A percentile compares a stretch with the other conserved stretches of the same genome.
Evolutionary conservation across 1,139 yeast species (phyloP).

Genomic region (Debaryomyces subglobosus): DNA sequence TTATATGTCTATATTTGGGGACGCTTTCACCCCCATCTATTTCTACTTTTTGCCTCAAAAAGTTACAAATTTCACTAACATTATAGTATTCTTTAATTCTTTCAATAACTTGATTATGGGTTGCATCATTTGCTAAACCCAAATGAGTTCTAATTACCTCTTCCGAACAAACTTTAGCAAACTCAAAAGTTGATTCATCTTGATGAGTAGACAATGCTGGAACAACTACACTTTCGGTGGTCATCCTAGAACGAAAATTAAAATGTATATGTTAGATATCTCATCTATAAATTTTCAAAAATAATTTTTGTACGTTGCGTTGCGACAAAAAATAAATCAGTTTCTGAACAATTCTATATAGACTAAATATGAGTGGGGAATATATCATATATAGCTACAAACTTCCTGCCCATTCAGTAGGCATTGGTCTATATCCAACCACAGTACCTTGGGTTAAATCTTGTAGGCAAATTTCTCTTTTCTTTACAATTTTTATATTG

Average conservation of each 20-base stretch:
- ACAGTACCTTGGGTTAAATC: constrained; percentile 53
- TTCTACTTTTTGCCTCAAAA: constrained; percentile 29
- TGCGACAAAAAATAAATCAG: not conserved
- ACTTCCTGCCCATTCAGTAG: constrained; percentile 53
- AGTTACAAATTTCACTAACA: constrained; percentile 46
- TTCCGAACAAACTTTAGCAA: constrained; percentile 34
- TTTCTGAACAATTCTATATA: not conserved
- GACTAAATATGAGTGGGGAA: not conserved
- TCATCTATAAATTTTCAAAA: not conserved
- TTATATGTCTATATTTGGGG: constrained; percentile 51
- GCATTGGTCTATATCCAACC: constrained; percentile 58
- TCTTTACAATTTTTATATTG: constrained; percentile 51
- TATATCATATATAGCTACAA: constrained; percentile 1
- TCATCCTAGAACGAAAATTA: constrained; percentile 10
- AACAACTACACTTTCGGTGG: constrained; percentile 33
- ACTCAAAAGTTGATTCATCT: constrained; percentile 53
- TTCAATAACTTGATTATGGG: constrained; percentile 29
- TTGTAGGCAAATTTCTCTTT: constrained; percentile 46
- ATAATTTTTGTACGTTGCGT: not conserved
- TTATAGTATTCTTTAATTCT: constrained; percentile 54
- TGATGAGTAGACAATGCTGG: constrained; percentile 66
- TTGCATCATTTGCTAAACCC: constrained; percentile 19
- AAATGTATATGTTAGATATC: not conserved
- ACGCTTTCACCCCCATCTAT: constrained; percentile 20
- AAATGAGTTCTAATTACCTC: not conserved